A percentile compares a stretch with the other conserved stretches of the same genome.
phyloP scores from a whole-genome alignment of 2,329 filamentous ascomycete species.

The Ophiostoma sp. region DNA sequence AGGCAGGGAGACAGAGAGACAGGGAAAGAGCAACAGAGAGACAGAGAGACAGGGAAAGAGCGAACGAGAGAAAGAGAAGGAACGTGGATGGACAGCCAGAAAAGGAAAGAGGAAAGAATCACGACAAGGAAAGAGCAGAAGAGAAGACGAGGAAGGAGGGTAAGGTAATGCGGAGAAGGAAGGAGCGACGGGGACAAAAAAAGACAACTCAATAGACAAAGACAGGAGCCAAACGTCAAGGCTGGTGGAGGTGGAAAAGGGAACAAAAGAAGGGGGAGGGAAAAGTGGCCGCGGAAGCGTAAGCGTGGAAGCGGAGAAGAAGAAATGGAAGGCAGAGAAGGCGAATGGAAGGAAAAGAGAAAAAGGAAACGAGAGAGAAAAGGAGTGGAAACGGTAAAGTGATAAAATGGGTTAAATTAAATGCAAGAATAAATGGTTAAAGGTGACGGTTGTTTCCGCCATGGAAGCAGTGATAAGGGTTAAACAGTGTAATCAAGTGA shows the following conservation, averaged over 20 bases:
- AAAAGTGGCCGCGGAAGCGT: background rate
- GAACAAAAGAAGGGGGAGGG: constrained; percentile 8
- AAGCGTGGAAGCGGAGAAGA: constrained; percentile 16
- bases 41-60: background rate
- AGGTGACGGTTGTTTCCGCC: background rate
- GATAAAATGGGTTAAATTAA: background rate
- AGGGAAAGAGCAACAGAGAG: background rate
- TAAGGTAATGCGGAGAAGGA: constrained; percentile 1
- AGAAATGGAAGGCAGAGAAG: constrained; percentile 16
- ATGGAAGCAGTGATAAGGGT: background rate
- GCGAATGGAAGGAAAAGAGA: constrained; percentile 18
- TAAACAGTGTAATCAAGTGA: background rate
- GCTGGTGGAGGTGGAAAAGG: constrained; percentile 1
- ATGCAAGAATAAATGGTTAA: background rate
- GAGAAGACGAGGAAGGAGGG: background rate
- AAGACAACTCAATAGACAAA: background rate
- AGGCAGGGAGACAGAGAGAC: background rate
- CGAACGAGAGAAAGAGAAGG: background rate
- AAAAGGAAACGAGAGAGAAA: constrained; percentile 11
- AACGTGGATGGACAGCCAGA: constrained; percentile 9
- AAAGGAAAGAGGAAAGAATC: constrained; percentile 9
- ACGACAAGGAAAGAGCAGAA: constrained; percentile 7
- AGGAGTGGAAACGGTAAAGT: constrained; percentile 6
- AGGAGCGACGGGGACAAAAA: background rate
- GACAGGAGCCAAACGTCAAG: background rate